Evolutionary conservation across 192 early-diverging fungal genomes (phyloP), one percentile per base, ranked within the genome.

Genomic region (Spizellomyces sp.): DNA sequence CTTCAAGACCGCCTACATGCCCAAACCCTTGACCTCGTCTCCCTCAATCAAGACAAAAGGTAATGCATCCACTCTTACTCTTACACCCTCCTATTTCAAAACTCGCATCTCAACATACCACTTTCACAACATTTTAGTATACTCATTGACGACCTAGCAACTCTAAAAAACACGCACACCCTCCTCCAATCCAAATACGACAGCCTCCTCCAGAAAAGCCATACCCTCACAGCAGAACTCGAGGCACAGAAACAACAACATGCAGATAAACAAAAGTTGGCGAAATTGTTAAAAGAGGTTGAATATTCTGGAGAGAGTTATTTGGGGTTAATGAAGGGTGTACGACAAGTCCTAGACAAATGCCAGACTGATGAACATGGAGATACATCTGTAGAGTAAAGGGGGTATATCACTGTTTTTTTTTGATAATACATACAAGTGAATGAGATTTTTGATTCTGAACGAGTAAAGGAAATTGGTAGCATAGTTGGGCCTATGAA

Each of bases 31-130:
- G 73, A 78, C 44, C 48, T 81, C 6, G 77, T 81, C 22, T 76
- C 78, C 68, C 58, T 81, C n/a, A 73, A 72, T 0, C 80, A 81
- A 57, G 80, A 81, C 71, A 81, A 81, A 47, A 75, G 79, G 79
- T 80, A 42, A 1, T 36, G 27, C 27, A 36, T 36, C 27, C n/a
- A n/a, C n/a, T n/a, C n/a, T n/a, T n/a, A n/a, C n/a, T n/a, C n/a
- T n/a, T n/a, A n/a, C n/a, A n/a, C n/a, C n/a, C n/a, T 0, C 52
- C 47, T 65, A n/a, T 19, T 2, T 19, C 9, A 9, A 21, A 19
- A 8, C 7, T 45, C 43, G 62, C 62, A 67, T 36, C 6, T 62
- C 48, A 58, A 12, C 7, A 10, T 44, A 8, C 41, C 41, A 14
- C 3, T 8, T 42, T 2, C 9, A 52, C 48, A 10, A 10, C n/a